Percentiles rank a stretch among this genome's conserved stretches.
These are phyloP conservation scores for Cercospora zeina DNA, from an alignment of 2,329 filamentous ascomycete genomes.

Conservation along the genomic window DNA sequence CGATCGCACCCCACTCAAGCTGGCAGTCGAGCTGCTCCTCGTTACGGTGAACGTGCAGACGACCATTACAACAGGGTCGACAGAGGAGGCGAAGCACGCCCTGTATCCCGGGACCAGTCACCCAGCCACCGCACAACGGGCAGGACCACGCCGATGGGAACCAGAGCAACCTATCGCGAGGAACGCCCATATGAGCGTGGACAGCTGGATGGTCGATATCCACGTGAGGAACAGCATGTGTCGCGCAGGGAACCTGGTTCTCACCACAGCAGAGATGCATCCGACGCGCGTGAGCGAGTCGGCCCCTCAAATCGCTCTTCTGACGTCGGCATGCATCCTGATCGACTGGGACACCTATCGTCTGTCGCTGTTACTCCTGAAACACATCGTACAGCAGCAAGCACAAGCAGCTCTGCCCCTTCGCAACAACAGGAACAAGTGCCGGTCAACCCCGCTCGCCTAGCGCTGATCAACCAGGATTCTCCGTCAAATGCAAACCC, in stretches of 20 bases:
- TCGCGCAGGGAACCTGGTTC: slow-evolving; percentile 24
- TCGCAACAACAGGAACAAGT: slow-evolving; percentile 20
- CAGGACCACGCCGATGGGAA: slow-evolving; percentile 40
- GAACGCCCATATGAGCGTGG: slow-evolving; percentile 27
- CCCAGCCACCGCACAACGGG: slow-evolving; percentile 41
- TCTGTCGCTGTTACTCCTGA: slow-evolving; percentile 25
- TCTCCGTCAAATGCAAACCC: slow-evolving; percentile 10
- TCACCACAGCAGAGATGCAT: slow-evolving; percentile 17
- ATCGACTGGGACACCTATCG: slow-evolving; percentile 26
- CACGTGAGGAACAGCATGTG: slow-evolving; percentile 26
- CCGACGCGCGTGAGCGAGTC: slow-evolving; percentile 24
- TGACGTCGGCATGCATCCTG: slow-evolving; percentile 25
- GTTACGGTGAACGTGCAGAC: slow-evolving; percentile 40
- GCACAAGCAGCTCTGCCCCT: slow-evolving; percentile 12
- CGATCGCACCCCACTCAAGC: slow-evolving; percentile 22
- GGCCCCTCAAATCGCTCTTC: slow-evolving; percentile 18
- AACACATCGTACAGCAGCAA: slow-evolving; percentile 18
- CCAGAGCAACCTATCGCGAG: slow-evolving; percentile 23
- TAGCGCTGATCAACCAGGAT: slow-evolving; percentile 44
- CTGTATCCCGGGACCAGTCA: slow-evolving; percentile 45
- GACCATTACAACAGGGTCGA: slow-evolving; percentile 50
- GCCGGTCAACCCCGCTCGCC: slow-evolving; percentile 47
- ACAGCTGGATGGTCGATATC: slow-evolving; percentile 15
- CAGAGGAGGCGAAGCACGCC: slow-evolving; percentile 42
- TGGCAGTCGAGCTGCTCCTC: slow-evolving; percentile 13